These are phyloP conservation scores for Phaseolus coccineus DNA, from an alignment of 331 rosid species.

Conservation along the genomic window DNA sequence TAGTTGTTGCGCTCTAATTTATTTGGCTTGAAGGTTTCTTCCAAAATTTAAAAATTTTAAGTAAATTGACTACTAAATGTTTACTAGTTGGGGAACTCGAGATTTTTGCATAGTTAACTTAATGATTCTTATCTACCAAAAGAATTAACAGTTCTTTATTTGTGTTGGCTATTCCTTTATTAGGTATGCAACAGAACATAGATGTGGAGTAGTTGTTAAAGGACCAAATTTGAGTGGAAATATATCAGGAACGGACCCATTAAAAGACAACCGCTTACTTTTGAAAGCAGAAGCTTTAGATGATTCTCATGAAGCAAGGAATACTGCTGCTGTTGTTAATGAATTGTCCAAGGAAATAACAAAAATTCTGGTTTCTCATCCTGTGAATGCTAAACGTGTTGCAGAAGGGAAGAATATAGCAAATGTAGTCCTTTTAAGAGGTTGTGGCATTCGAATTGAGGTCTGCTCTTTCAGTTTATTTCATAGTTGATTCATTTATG, in stretches of 20 bases:
- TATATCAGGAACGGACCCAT: slow-evolving; percentile 94
- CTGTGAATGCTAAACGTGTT: slow-evolving; percentile 78
- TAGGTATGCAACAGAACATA: slow-evolving; percentile 97
- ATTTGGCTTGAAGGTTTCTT: slow-evolving; percentile 39
- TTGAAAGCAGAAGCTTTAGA: slow-evolving; percentile 92
- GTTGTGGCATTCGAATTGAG: slow-evolving; percentile 97
- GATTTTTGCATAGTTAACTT: slow-evolving; percentile 34
- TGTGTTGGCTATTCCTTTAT: slow-evolving; percentile 28
- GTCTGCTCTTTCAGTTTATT: slow-evolving; percentile 50
- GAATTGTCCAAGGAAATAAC: slow-evolving; percentile 94
- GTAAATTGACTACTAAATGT: slow-evolving; percentile 14
- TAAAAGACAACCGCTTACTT: slow-evolving; percentile 91
- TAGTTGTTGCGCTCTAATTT: slow-evolving; percentile 14
- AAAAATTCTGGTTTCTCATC: slow-evolving; percentile 80
- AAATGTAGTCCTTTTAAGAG: slow-evolving; percentile 85
- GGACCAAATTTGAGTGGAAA: slow-evolving; percentile 94
- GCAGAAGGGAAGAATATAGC: slow-evolving; percentile 93
- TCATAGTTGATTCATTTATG: slow-evolving; percentile 10
- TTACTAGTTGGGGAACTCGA: slow-evolving; percentile 14
- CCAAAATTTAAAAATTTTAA: slow-evolving; percentile 3
- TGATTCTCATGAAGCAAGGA: slow-evolving; percentile 80
- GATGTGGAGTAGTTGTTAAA: slow-evolving; percentile 96
- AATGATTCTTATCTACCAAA: slow-evolving; percentile 18
- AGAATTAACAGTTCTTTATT: slow-evolving; percentile 19
- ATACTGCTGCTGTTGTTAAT: slow-evolving; percentile 83